Evolutionary conservation across 2,329 filamentous ascomycete species (phyloP).

Genomic region (Blastomyces silverae): DNA sequence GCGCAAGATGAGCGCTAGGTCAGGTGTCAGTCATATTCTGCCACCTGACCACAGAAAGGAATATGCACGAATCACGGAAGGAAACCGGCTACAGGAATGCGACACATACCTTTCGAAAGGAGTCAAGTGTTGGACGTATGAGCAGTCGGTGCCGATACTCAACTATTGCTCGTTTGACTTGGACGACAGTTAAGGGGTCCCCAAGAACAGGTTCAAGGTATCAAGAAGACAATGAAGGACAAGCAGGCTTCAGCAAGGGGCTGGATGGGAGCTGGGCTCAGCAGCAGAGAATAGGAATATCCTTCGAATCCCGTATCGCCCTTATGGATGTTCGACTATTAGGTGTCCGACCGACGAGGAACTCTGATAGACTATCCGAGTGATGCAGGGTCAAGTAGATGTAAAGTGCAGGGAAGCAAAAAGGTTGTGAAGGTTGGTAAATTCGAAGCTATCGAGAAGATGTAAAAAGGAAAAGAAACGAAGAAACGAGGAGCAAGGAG

Average conservation of each 20-base stretch:
- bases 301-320: neutral
- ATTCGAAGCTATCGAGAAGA: constrained; percentile 1
- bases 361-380: neutral
- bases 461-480: neutral
- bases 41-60: neutral
- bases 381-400: neutral
- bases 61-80: neutral
- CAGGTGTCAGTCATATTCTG: neutral
- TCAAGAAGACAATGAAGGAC: neutral
- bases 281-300: neutral
- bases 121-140: neutral
- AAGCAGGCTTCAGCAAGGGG: neutral
- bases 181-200: neutral
- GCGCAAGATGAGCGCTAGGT: neutral
- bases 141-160: neutral
- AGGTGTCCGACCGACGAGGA: neutral
- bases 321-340: neutral
- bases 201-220: neutral
- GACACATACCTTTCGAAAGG: neutral
- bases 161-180: neutral
- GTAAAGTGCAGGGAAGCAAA: neutral
- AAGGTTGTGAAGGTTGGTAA: neutral
- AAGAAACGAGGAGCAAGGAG: neutral
- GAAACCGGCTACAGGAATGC: neutral
- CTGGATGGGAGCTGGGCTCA: neutral